phyloP scores from a whole-genome alignment of 2,329 filamentous ascomycete species.

The Exophiala phaeomuriformis region DNA sequence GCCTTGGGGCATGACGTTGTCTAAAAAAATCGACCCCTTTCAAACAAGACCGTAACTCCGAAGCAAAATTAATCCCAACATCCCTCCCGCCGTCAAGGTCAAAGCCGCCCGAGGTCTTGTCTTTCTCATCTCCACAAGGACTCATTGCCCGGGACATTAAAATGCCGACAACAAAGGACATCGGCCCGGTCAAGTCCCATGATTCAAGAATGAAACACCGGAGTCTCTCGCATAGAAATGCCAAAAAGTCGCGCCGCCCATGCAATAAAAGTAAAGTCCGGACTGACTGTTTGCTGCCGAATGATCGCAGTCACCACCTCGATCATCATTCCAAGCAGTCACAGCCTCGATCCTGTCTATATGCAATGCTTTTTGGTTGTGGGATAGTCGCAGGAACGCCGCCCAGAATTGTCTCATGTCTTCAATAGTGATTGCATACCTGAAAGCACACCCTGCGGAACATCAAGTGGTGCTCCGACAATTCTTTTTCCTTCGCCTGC shows the following conservation, averaged over 20 bases:
- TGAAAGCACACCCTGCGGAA: too few relatives aligned
- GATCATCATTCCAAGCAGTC: background rate
- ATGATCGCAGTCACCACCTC: background rate
- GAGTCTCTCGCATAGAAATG: constrained; percentile 4
- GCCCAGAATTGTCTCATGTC: background rate
- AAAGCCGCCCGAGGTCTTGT: background rate
- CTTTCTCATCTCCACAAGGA: background rate
- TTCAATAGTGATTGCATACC: background rate
- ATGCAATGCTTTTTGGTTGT: constrained; percentile 8
- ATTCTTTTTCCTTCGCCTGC: too few relatives aligned
- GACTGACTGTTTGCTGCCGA: background rate
- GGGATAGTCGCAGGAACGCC: background rate
- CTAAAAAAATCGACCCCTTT: background rate
- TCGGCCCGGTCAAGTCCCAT: background rate
- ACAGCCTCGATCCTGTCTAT: constrained; percentile 4
- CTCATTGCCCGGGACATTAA: background rate
- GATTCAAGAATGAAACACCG: background rate
- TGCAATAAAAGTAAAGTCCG: constrained; percentile 2
- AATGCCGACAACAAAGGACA: too few relatives aligned
- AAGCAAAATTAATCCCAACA: background rate
- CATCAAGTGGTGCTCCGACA: background rate
- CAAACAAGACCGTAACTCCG: background rate
- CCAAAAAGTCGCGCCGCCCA: constrained; percentile 12
- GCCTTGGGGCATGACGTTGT: background rate
- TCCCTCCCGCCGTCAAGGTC: background rate